Percentiles rank a stretch among this genome's conserved stretches.
Conservation (phyloP, 2,329 filamentous ascomycete genomes). For the Colletotrichum lentis region DNA sequence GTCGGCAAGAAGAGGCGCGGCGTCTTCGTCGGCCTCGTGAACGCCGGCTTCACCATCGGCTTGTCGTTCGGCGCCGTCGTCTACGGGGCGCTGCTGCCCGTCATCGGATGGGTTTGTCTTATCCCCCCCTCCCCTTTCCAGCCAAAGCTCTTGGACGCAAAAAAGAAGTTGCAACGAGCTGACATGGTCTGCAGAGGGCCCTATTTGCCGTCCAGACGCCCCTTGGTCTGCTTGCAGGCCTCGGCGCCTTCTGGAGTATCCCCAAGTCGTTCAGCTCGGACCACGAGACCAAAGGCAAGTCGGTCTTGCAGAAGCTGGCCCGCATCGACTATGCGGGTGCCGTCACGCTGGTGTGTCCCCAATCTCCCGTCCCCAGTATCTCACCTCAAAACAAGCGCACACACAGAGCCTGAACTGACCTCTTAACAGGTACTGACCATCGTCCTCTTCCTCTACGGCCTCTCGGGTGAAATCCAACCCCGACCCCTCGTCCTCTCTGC, state of each 20-base stretch:
- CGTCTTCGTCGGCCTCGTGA: conserved; percentile 76
- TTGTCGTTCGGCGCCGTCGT: conserved; percentile 76
- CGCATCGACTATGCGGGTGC: conserved; percentile 80
- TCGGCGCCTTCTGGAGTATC: conserved; percentile 71
- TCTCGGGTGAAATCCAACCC: conserved; percentile 69
- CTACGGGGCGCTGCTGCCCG: conserved; percentile 69
- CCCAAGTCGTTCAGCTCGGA: conserved; percentile 54
- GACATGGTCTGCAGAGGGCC: conserved; percentile 60
- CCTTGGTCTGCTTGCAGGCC: conserved; percentile 66
- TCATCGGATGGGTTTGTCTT: conserved; percentile 70
- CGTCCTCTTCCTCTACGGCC: conserved; percentile 74
- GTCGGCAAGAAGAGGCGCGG: conserved; percentile 73
- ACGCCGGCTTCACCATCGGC: conserved; percentile 75
- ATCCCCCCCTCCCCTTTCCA: not conserved
- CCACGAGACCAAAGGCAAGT: conserved; percentile 51
- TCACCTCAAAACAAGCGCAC: not conserved
- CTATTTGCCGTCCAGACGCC: conserved; percentile 79
- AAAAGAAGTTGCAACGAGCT: not conserved
- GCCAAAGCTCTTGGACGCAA: not conserved
- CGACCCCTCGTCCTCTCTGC: conserved; percentile 69
- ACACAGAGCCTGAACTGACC: conserved; percentile 34
- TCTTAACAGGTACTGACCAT: conserved; percentile 68
- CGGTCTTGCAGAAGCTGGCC: conserved; percentile 63
- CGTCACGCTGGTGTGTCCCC: conserved; percentile 61
- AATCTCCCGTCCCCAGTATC: not conserved